phyloP scores from a whole-genome alignment of 2,329 filamentous ascomycete species.

The Colletotrichum liaoningense region DNA sequence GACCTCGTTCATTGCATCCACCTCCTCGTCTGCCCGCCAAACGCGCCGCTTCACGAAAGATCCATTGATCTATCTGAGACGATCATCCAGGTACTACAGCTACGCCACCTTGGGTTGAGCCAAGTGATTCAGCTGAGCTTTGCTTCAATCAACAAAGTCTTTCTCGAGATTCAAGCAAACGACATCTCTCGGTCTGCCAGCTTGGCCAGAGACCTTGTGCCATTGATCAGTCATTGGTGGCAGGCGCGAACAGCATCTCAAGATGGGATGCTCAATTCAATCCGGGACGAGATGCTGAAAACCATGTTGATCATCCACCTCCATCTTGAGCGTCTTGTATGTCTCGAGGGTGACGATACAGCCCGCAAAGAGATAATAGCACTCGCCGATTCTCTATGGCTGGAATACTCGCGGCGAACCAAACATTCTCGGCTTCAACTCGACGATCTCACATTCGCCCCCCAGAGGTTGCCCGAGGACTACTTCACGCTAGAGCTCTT shows the following conservation, averaged over 20 bases:
- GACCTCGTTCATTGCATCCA: constrained; percentile 75
- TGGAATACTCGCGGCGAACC: constrained; percentile 80
- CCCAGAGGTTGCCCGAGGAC: constrained; percentile 54
- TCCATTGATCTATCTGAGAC: constrained; percentile 66
- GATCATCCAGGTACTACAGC: constrained; percentile 71
- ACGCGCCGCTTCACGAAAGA: constrained; percentile 72
- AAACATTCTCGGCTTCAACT: constrained; percentile 80
- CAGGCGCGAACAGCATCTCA: constrained; percentile 73
- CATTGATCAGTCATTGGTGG: constrained; percentile 83
- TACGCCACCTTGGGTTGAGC: constrained; percentile 67
- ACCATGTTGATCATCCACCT: constrained; percentile 75
- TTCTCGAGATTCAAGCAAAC: constrained; percentile 76
- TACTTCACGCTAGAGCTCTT: constrained; percentile 63
- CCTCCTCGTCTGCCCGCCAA: constrained; percentile 71
- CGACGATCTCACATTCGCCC: constrained; percentile 76
- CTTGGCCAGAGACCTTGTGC: constrained; percentile 71
- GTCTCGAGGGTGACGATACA: constrained; percentile 52
- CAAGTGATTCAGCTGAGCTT: constrained; percentile 80
- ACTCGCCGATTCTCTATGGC: constrained; percentile 78
- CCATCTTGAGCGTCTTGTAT: constrained; percentile 69
- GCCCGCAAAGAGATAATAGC: constrained; percentile 66
- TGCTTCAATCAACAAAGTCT: constrained; percentile 77
- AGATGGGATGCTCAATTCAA: constrained; percentile 68
- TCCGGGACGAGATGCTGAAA: constrained; percentile 83
- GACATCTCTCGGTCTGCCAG: constrained; percentile 71